Percentiles rank a stretch among this genome's conserved stretches.
These are phyloP conservation scores for Phytophthora pistaciae DNA, from an alignment of 352 stramenopile genomes.

Conservation along the genomic window DNA sequence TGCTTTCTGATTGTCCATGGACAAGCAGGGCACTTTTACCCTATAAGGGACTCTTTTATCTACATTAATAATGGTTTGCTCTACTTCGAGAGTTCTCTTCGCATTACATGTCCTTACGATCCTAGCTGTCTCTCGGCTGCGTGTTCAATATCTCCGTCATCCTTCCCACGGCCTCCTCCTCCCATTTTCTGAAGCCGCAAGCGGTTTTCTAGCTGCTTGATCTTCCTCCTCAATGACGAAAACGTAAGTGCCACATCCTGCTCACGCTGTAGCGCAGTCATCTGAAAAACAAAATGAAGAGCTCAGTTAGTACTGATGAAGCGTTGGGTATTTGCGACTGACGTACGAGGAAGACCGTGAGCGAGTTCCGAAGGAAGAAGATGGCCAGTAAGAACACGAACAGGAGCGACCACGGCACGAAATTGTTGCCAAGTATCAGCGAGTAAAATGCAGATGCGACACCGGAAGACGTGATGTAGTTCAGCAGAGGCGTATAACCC, in stretches of 20 bases:
- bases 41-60: neutral
- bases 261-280: constrained; percentile 53
- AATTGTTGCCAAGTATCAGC: constrained; percentile 45
- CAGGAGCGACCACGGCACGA: constrained; percentile 52
- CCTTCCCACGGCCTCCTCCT: constrained; percentile 12
- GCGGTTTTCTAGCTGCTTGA: constrained; percentile 73
- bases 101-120: neutral
- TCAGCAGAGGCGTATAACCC: constrained; percentile 55
- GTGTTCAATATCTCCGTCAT: constrained; percentile 5
- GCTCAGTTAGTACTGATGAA: neutral
- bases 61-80: constrained; percentile 5
- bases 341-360: constrained; percentile 58
- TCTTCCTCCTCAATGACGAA: constrained; percentile 60
- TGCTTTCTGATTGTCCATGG: constrained; percentile 3
- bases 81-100: neutral
- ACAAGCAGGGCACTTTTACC: constrained; percentile 5
- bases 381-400: constrained; percentile 41
- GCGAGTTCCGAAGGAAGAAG: constrained; percentile 67
- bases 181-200: constrained; percentile 59
- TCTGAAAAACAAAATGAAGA: constrained; percentile 22
- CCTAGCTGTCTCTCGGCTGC: neutral
- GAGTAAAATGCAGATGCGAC: constrained; percentile 45
- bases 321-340: neutral
- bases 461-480: constrained; percentile 35
- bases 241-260: constrained; percentile 61